Conservation (phyloP, 768 basidiomycete species). For the Russula sp. region DNA sequence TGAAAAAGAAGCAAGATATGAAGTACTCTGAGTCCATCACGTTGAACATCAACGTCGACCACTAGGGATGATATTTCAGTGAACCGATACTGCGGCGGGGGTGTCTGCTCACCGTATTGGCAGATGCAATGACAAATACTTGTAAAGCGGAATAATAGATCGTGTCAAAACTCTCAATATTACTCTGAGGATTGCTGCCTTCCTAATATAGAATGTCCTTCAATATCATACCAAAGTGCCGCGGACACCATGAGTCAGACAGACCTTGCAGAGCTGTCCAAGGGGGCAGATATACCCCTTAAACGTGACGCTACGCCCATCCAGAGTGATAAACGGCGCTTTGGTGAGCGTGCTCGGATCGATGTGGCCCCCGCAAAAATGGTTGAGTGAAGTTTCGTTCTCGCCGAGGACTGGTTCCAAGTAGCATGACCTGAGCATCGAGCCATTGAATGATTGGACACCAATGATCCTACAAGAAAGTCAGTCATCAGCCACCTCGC, state of each 20-base stretch:
- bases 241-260: constrained; percentile 13
- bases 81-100: constrained; percentile 17
- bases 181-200: constrained; percentile 58
- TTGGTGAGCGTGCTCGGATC: constrained; percentile 52
- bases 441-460: constrained; percentile 91
- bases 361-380: constrained; percentile 80
- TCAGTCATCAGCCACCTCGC: background rate
- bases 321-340: constrained; percentile 42
- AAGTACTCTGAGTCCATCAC: constrained; percentile 91
- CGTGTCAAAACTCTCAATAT: constrained; percentile 83
- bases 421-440: constrained; percentile 63
- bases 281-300: constrained; percentile 92
- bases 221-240: background rate
- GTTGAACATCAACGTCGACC: constrained; percentile 79
- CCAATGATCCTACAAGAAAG: constrained; percentile 69
- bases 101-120: constrained; percentile 57
- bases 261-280: constrained; percentile 77
- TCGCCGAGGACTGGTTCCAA: constrained; percentile 57
- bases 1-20: constrained; percentile 84
- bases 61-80: constrained; percentile 43
- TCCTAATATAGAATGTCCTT: constrained; percentile 44
- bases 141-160: constrained; percentile 80
- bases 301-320: constrained; percentile 40
- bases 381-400: constrained; percentile 44
- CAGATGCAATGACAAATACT: constrained; percentile 78